These are phyloP conservation scores for Pseudogymnoascus sp. DNA, from an alignment of 2,329 filamentous ascomycete species.

Conservation along the genomic window DNA sequence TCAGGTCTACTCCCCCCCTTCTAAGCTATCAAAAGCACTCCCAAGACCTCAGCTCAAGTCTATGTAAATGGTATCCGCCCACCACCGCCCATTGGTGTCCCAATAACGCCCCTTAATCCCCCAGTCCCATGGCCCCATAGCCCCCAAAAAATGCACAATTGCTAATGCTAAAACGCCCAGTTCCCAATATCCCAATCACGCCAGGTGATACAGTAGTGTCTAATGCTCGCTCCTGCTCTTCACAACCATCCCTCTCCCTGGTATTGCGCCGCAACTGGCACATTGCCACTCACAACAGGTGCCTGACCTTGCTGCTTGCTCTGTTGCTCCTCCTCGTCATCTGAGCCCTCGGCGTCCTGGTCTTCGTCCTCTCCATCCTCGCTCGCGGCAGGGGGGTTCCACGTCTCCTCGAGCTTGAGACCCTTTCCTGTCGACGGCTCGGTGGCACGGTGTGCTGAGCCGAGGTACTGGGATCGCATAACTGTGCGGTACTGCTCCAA, in stretches of 20 bases:
- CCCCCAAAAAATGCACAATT: background rate
- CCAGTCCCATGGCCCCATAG: background rate
- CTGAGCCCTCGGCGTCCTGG: constrained; percentile 27
- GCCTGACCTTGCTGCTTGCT: background rate
- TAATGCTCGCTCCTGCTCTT: background rate
- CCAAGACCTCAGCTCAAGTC: background rate
- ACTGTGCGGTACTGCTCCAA: constrained; percentile 45
- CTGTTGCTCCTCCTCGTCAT: constrained; percentile 21
- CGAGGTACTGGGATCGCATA: constrained; percentile 47
- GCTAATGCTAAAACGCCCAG: background rate
- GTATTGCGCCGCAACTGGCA: background rate
- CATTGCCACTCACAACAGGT: background rate
- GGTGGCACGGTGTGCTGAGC: constrained; percentile 36
- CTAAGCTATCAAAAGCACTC: background rate
- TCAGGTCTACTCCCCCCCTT: background rate
- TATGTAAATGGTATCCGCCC: background rate
- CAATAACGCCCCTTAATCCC: background rate
- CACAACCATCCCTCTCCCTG: background rate
- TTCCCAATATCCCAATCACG: background rate
- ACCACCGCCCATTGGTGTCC: background rate
- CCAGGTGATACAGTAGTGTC: background rate
- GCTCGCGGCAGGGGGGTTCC: constrained; percentile 58
- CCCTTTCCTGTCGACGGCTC: constrained; percentile 56
- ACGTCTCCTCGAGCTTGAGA: constrained; percentile 73
- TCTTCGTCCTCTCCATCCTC: constrained; percentile 49